Percentiles rank a stretch among this genome's conserved stretches.
These are phyloP conservation scores for Candolleomyces aberdarensis DNA, from an alignment of 768 basidiomycete species.

Conservation along the genomic window DNA sequence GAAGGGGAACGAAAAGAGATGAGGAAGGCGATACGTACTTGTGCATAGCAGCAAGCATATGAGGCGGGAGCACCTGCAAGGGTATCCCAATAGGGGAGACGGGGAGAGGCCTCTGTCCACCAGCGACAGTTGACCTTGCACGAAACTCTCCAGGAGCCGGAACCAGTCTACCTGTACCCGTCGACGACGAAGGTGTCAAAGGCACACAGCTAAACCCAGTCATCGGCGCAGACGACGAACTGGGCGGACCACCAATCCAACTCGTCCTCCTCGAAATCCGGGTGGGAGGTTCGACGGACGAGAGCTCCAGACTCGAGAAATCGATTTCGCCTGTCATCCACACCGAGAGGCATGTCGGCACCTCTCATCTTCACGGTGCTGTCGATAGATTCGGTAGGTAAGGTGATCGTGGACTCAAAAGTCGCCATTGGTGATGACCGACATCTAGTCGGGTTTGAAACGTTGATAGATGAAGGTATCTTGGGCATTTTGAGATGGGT, in stretches of 20 bases:
- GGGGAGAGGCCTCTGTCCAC: neutral
- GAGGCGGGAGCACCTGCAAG: neutral
- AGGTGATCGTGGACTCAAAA: slow-evolving; percentile 32
- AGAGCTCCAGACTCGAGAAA: neutral
- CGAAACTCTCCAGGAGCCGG: neutral
- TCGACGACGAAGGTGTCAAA: neutral
- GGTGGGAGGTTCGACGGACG: neutral
- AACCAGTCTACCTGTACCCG: neutral
- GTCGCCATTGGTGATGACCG: slow-evolving; percentile 34
- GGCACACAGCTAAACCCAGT: too few relatives aligned
- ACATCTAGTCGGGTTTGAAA: slow-evolving; percentile 53
- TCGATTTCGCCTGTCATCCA: neutral
- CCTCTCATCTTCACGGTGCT: slow-evolving; percentile 37
- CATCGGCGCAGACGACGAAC: too few relatives aligned
- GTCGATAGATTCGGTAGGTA: slow-evolving; percentile 28
- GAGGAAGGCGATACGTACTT: neutral
- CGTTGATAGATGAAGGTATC: slow-evolving; percentile 60
- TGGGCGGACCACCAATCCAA: too few relatives aligned
- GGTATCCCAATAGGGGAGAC: too few relatives aligned
- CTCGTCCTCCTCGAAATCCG: too few relatives aligned
- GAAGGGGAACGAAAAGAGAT: neutral
- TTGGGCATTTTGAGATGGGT: slow-evolving; percentile 31
- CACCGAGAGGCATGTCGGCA: slow-evolving; percentile 17
- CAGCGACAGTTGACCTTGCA: neutral
- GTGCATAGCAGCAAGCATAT: neutral